Evolutionary conservation across 305 asterid species (phyloP).

Genomic region (Nicotiana rustica): DNA sequence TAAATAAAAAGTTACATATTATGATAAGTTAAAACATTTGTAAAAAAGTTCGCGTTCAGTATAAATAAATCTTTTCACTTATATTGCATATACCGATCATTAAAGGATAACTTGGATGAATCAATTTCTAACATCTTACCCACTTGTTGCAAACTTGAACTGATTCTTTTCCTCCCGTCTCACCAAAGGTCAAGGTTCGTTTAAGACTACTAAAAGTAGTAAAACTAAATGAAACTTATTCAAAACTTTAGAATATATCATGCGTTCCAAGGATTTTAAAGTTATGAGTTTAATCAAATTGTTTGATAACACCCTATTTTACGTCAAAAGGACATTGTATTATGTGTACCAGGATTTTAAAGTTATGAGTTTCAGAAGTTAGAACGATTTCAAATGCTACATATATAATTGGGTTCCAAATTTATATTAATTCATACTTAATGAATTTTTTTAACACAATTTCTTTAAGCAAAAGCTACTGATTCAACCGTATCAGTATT

Average conservation of each 20-base stretch:
- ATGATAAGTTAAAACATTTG: neutral
- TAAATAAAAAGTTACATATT: too few species aligned
- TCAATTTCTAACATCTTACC: neutral
- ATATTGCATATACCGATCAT: neutral
- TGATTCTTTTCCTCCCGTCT: constrained; percentile 19
- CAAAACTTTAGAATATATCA: constrained; percentile 5
- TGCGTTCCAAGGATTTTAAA: neutral
- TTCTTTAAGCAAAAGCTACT: too few species aligned
- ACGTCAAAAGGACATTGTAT: neutral
- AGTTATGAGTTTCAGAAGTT: too few species aligned
- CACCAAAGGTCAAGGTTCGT: constrained; percentile 15
- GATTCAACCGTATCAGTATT: too few species aligned
- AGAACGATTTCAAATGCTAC: too few species aligned
- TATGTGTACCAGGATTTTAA: too few species aligned
- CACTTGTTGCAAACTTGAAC: neutral
- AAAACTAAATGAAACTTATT: neutral
- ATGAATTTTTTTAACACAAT: too few species aligned
- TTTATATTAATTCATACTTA: too few species aligned
- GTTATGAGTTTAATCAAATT: too few species aligned
- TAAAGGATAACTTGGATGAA: neutral
- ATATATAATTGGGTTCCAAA: too few species aligned
- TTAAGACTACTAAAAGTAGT: neutral
- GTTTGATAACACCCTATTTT: neutral
- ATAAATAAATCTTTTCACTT: neutral
- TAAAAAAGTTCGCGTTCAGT: neutral